Conservation (phyloP, 345 rosid genomes). For the Litchi chinensis region DNA sequence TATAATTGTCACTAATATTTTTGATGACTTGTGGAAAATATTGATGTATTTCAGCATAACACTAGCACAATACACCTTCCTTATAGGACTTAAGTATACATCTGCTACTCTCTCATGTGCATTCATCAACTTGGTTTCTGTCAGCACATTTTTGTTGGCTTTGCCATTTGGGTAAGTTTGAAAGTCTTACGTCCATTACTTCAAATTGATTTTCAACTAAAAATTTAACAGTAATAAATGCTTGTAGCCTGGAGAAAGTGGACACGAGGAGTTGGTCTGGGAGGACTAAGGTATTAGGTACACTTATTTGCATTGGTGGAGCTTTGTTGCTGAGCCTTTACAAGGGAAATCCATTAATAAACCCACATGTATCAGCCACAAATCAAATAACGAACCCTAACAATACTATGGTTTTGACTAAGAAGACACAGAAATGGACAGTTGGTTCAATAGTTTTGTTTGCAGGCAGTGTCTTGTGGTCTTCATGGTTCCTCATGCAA, state of each 20-base stretch:
- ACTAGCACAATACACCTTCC: slow-evolving; percentile 66
- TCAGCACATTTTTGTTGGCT: slow-evolving; percentile 63
- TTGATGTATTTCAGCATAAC: slow-evolving; percentile 50
- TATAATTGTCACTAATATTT: no score
- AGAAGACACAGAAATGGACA: slow-evolving; percentile 42
- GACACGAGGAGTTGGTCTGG: slow-evolving; percentile 48
- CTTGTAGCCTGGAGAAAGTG: slow-evolving; percentile 54
- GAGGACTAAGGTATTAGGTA: slow-evolving; percentile 46
- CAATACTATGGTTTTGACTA: not conserved
- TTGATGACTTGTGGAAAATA: not conserved
- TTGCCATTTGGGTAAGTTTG: slow-evolving; percentile 52
- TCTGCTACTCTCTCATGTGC: slow-evolving; percentile 70
- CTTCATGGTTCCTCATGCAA: slow-evolving; percentile 62
- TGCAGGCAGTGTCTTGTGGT: slow-evolving; percentile 35
- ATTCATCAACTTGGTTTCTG: slow-evolving; percentile 64
- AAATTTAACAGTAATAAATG: not conserved
- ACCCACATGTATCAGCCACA: slow-evolving; percentile 23
- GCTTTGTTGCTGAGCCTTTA: slow-evolving; percentile 54
- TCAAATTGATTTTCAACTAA: not conserved
- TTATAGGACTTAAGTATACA: slow-evolving; percentile 69
- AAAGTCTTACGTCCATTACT: not conserved
- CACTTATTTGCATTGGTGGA: slow-evolving; percentile 58
- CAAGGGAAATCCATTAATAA: slow-evolving; percentile 48
- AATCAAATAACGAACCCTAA: not conserved
- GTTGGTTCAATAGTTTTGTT: slow-evolving; percentile 46